Evolutionary conservation across 768 basidiomycete genomes (phyloP).

Genomic region (Suillus plorans): DNA sequence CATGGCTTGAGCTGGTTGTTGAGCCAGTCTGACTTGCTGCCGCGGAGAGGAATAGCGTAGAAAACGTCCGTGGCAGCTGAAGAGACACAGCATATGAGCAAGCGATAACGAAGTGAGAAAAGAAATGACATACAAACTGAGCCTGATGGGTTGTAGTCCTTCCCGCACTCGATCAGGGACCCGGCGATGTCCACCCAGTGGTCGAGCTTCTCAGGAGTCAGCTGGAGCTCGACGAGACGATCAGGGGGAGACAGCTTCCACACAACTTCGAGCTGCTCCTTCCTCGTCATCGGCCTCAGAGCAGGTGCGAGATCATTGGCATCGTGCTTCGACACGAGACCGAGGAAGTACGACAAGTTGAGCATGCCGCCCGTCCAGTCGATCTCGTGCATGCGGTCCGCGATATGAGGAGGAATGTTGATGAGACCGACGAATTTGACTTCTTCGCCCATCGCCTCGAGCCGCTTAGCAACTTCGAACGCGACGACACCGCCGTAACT

Average conservation of each 20-base stretch:
- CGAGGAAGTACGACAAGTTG: conserved; percentile 42
- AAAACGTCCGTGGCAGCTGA: conserved; percentile 24
- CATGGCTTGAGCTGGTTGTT: conserved; percentile 30
- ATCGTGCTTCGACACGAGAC: conserved; percentile 29
- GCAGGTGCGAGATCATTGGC: conserved; percentile 21
- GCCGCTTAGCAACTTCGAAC: conserved; percentile 35
- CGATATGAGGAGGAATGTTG: conserved; percentile 37
- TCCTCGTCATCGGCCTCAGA: conserved; percentile 19
- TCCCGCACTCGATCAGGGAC: conserved; percentile 32
- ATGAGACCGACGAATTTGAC: conserved; percentile 36
- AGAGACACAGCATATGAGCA: neutral
- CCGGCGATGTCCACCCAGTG: conserved; percentile 32
- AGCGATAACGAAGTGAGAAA: neutral
- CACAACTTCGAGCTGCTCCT: conserved; percentile 25
- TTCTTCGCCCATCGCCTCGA: conserved; percentile 27
- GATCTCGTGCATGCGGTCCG: conserved; percentile 42
- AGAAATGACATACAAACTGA: conserved; percentile 25
- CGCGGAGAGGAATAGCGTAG: conserved; percentile 27
- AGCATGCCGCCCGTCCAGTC: conserved; percentile 40
- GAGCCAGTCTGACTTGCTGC: conserved; percentile 30
- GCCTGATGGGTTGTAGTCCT: conserved; percentile 22
- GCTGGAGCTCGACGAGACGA: conserved; percentile 27
- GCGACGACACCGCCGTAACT: conserved; percentile 39
- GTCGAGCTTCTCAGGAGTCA: conserved; percentile 24
- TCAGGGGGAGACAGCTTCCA: conserved; percentile 30